A percentile compares a stretch with the other conserved stretches of the same genome.
These are phyloP conservation scores for Halenospora varia DNA, from an alignment of 495 filamentous ascomycete genomes.

Conservation along the genomic window DNA sequence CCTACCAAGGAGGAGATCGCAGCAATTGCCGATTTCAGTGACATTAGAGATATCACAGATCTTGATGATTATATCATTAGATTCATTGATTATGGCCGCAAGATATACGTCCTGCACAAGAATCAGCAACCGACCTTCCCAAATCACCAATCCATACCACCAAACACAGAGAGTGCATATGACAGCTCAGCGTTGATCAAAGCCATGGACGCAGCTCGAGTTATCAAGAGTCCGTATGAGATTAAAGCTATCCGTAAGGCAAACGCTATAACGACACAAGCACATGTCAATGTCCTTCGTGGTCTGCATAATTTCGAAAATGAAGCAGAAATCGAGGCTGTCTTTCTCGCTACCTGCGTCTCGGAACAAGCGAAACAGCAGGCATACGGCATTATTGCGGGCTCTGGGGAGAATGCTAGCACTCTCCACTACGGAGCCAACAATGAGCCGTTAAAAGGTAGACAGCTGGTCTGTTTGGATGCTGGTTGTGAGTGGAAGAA, in stretches of 20 bases:
- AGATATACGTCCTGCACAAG: constrained; percentile 38
- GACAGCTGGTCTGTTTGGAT: constrained; percentile 75
- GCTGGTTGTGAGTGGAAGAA: constrained; percentile 81
- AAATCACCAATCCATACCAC: neutral
- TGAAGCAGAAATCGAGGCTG: constrained; percentile 78
- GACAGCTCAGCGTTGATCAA: constrained; percentile 38
- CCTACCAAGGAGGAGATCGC: constrained; percentile 61
- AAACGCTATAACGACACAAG: constrained; percentile 68
- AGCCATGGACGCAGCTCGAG: constrained; percentile 68
- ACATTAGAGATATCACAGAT: constrained; percentile 49
- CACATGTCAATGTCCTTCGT: constrained; percentile 65
- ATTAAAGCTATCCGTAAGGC: constrained; percentile 73
- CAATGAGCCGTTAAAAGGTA: constrained; percentile 59
- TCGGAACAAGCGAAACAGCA: constrained; percentile 69
- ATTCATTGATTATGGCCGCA: constrained; percentile 29
- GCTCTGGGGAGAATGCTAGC: constrained; percentile 70
- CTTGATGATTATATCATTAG: constrained; percentile 27
- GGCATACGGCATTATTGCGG: constrained; percentile 84
- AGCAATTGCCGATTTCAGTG: constrained; percentile 77
- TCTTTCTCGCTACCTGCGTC: constrained; percentile 68
- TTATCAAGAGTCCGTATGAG: constrained; percentile 79
- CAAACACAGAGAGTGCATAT: constrained; percentile 26
- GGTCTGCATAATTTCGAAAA: constrained; percentile 58
- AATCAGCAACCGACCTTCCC: constrained; percentile 6
- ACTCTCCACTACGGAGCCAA: constrained; percentile 86